Evolutionary conservation across 1,284 basidiomycete species (phyloP).

Genomic region (Ganoderma resinaceum): DNA sequence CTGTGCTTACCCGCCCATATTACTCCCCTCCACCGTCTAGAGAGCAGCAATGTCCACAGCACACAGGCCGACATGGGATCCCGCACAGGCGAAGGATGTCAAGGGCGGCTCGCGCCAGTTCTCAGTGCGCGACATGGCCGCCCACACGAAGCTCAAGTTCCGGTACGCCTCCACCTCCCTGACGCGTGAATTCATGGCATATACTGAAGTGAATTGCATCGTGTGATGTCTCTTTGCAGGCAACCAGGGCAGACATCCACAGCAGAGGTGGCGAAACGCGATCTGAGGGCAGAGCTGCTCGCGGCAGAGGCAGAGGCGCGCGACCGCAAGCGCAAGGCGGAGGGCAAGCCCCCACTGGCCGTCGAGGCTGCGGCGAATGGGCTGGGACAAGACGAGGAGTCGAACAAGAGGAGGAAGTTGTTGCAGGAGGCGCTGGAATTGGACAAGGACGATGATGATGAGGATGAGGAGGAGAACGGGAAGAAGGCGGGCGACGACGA

Average conservation of each 20-base stretch:
- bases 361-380: conserved; percentile 30
- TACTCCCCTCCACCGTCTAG: background rate
- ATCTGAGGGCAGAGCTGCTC: conserved; percentile 84
- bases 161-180: conserved; percentile 52
- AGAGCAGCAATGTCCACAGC: conserved; percentile 74
- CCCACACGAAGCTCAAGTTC: conserved; percentile 96
- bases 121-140: conserved; percentile 89
- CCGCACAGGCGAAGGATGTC: conserved; percentile 84
- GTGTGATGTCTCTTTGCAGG: conserved; percentile 42
- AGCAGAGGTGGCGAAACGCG: conserved; percentile 77
- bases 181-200: background rate
- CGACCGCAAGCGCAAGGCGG: conserved; percentile 90
- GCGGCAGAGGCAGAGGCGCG: conserved; percentile 83
- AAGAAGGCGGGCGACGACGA: conserved; percentile 45
- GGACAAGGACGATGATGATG: conserved; percentile 86
- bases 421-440: conserved; percentile 84
- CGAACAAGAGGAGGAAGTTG: conserved; percentile 48
- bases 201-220: background rate
- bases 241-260: conserved; percentile 86
- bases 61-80: conserved; percentile 90
- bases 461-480: conserved; percentile 44
- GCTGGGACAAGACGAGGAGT: conserved; percentile 36
- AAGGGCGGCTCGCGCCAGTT: conserved; percentile 90
- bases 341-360: conserved; percentile 59
- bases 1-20: background rate